These are phyloP conservation scores for Cornus suecica DNA, from an alignment of 148 eudicot species.

Conservation along the genomic window DNA sequence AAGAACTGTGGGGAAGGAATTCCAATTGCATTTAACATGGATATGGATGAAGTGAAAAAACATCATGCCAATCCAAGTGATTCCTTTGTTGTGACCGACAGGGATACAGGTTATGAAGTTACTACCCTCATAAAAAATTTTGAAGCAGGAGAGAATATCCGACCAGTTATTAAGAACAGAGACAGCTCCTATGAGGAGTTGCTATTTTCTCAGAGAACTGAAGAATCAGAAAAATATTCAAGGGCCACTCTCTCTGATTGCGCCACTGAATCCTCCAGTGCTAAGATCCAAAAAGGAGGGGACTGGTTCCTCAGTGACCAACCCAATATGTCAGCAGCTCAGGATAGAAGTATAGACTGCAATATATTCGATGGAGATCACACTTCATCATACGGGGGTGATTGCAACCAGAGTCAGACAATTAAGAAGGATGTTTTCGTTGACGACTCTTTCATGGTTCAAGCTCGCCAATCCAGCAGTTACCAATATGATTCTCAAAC, in stretches of 20 bases:
- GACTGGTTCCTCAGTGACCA: slow-evolving; percentile 52
- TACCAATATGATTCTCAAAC: slow-evolving; percentile 27
- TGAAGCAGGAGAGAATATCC: slow-evolving; percentile 35
- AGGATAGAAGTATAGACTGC: slow-evolving; percentile 22
- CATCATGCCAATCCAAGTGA: slow-evolving; percentile 39
- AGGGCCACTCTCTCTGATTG: slow-evolving; percentile 31
- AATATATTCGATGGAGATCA: slow-evolving; percentile 44
- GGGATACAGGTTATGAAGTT: slow-evolving; percentile 30
- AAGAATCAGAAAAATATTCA: slow-evolving; percentile 27
- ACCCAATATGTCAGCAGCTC: slow-evolving; percentile 26
- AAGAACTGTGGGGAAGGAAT: slow-evolving; percentile 26
- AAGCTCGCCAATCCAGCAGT: slow-evolving; percentile 27
- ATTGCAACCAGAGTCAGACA: slow-evolving; percentile 22
- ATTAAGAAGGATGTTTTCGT: slow-evolving; percentile 33
- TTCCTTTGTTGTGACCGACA: slow-evolving; percentile 42
- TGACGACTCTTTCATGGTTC: slow-evolving; percentile 79
- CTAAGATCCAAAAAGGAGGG: slow-evolving; percentile 43
- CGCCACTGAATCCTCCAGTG: slow-evolving; percentile 29
- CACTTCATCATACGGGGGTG: slow-evolving; percentile 23
- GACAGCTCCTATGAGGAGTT: slow-evolving; percentile 46
- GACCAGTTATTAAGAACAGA: slow-evolving; percentile 28
- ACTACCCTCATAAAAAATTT: slow-evolving; percentile 26
- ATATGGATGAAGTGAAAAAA: slow-evolving; percentile 27
- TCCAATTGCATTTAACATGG: slow-evolving; percentile 25
- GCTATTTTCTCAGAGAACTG: slow-evolving; percentile 39